A percentile compares a stretch with the other conserved stretches of the same genome.
phyloP scores from a whole-genome alignment of 441 rosid genomes.

The Capsella rubella region DNA sequence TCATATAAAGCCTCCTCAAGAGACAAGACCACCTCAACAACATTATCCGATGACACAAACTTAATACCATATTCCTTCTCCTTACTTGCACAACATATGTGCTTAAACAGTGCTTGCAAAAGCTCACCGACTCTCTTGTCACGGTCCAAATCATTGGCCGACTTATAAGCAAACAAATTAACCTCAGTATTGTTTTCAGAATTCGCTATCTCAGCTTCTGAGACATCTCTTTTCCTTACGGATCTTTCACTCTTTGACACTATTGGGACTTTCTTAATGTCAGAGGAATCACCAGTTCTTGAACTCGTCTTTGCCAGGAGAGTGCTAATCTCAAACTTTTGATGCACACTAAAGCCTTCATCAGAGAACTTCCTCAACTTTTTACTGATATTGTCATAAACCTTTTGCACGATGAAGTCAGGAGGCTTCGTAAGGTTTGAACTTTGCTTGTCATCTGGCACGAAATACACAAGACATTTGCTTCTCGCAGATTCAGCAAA shows the following conservation, averaged over 20 bases:
- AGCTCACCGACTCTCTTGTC: slow-evolving; percentile 80
- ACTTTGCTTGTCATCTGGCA: slow-evolving; percentile 68
- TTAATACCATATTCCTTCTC: slow-evolving; percentile 41
- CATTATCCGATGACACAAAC: slow-evolving; percentile 76
- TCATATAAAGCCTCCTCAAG: slow-evolving; percentile 77
- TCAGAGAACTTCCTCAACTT: slow-evolving; percentile 69
- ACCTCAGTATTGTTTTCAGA: slow-evolving; percentile 60
- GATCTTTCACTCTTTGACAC: slow-evolving; percentile 42
- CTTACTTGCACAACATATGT: slow-evolving; percentile 56
- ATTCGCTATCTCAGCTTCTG: slow-evolving; percentile 49
- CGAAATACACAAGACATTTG: slow-evolving; percentile 73
- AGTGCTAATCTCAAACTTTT: slow-evolving; percentile 75
- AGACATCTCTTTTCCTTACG: slow-evolving; percentile 49
- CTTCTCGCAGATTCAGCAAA: slow-evolving; percentile 82
- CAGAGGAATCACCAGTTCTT: slow-evolving; percentile 65
- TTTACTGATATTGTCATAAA: slow-evolving; percentile 62
- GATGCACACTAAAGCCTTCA: slow-evolving; percentile 61
- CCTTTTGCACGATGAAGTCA: slow-evolving; percentile 76
- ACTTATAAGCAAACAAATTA: slow-evolving; percentile 49
- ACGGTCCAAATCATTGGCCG: slow-evolving; percentile 60
- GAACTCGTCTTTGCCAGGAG: slow-evolving; percentile 72
- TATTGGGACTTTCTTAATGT: slow-evolving; percentile 39
- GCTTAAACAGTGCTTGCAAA: slow-evolving; percentile 59
- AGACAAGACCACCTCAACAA: slow-evolving; percentile 58
- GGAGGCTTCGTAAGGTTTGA: slow-evolving; percentile 58